These are phyloP conservation scores for Brasilioporus rufonigricans DNA, from an alignment of 768 basidiomycete genomes.

Conservation along the genomic window DNA sequence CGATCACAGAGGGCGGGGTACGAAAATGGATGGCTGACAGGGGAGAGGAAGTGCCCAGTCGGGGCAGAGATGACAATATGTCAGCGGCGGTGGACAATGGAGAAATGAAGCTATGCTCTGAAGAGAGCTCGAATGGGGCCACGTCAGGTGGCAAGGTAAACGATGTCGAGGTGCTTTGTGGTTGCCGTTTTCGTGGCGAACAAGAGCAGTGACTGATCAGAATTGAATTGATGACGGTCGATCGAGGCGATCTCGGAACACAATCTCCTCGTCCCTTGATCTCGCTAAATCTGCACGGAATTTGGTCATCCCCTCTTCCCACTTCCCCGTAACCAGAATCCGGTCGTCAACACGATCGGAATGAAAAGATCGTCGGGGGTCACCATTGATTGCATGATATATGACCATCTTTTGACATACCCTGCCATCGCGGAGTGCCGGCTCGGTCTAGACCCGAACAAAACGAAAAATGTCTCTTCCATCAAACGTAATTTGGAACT, in stretches of 20 bases:
- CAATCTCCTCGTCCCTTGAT: slow-evolving; percentile 19
- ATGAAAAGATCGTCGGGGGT: slow-evolving; percentile 16
- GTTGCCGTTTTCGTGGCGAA: slow-evolving; percentile 20
- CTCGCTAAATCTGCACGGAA: too few species aligned
- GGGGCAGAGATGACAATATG: background rate
- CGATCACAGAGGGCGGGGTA: slow-evolving; percentile 13
- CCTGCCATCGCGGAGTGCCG: slow-evolving; percentile 28
- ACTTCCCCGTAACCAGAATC: too few species aligned
- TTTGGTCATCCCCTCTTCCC: too few species aligned
- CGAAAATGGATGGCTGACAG: slow-evolving; percentile 12
- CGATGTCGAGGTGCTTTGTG: background rate
- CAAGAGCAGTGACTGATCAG: slow-evolving; percentile 25
- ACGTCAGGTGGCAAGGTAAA: too few species aligned
- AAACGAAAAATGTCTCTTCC: slow-evolving; percentile 4
- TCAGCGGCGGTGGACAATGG: slow-evolving; percentile 11
- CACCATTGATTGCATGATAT: background rate
- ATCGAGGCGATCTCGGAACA: too few species aligned
- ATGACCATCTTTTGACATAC: slow-evolving; percentile 17
- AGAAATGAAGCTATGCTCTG: background rate
- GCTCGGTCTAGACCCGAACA: background rate
- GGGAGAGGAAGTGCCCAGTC: too few species aligned
- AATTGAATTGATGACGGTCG: too few species aligned
- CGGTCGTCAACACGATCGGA: background rate
- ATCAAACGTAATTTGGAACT: slow-evolving; percentile 17
- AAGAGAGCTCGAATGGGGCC: too few species aligned